Conservation (phyloP, 257 asterid species). For the Solanum appendiculatum region DNA sequence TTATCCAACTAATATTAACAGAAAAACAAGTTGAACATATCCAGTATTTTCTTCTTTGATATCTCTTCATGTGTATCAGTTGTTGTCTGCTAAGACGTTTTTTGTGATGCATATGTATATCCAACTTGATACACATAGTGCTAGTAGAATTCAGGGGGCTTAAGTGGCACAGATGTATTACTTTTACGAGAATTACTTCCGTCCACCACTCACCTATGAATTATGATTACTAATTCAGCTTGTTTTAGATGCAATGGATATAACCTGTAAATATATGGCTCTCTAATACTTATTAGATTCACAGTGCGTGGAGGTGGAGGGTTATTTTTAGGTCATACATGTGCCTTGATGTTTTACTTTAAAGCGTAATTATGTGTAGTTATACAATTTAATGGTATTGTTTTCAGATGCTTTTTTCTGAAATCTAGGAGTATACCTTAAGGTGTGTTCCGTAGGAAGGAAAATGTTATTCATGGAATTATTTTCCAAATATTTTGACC, state of each 20-base stretch:
- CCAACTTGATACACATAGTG: background rate
- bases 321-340: background rate
- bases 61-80: background rate
- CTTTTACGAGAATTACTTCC: background rate
- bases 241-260: background rate
- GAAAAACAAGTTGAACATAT: background rate
- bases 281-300: background rate
- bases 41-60: background rate
- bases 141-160: background rate
- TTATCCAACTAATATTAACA: background rate
- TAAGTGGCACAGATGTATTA: background rate
- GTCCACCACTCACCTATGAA: background rate
- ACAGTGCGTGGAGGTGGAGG: background rate
- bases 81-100: background rate
- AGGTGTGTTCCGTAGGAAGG: background rate
- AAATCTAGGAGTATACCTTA: background rate
- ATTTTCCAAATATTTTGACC: background rate
- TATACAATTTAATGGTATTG: background rate
- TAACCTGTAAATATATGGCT: background rate
- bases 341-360: background rate
- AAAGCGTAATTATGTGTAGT: background rate
- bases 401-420: background rate
- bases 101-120: background rate
- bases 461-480: background rate
- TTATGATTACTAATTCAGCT: background rate